Conservation (phyloP, 192 early-diverging fungal species). For the Backusella sp. region DNA sequence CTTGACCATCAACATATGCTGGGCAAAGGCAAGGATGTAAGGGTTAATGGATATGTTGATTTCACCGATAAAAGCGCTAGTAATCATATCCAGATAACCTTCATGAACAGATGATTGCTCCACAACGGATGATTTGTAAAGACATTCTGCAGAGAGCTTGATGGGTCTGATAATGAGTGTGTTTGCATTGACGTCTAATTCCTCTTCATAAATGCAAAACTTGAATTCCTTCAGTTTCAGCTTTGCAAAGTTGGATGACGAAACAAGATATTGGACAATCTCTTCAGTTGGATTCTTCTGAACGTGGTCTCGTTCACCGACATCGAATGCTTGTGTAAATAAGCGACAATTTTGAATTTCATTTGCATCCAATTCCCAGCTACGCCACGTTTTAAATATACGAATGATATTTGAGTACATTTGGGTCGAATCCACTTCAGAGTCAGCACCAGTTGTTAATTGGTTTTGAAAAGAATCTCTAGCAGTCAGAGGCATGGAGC, state of each 20-base stretch:
- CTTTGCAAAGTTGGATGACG: constrained; percentile 39
- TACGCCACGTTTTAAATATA: constrained; percentile 56
- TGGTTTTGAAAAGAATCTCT: constrained; percentile 39
- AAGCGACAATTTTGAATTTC: constrained; percentile 45
- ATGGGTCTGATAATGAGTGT: constrained; percentile 37
- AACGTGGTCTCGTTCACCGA: not conserved
- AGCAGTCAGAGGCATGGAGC: constrained; percentile 37
- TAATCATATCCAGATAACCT: constrained; percentile 47
- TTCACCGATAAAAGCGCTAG: constrained; percentile 33
- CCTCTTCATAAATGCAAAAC: constrained; percentile 50
- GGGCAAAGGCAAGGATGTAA: constrained; percentile 51
- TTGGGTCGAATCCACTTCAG: constrained; percentile 32
- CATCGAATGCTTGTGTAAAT: constrained; percentile 46
- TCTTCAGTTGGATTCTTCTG: constrained; percentile 13
- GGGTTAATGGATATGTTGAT: constrained; percentile 47
- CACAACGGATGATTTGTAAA: constrained; percentile 28
- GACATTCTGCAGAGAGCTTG: constrained; percentile 38
- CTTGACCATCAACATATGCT: constrained; percentile 56
- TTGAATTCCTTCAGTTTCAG: constrained; percentile 41
- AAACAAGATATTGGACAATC: constrained; percentile 31
- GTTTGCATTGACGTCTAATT: constrained; percentile 39
- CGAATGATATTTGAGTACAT: constrained; percentile 48
- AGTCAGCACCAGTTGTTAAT: constrained; percentile 38
- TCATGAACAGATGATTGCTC: not conserved
- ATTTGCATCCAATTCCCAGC: constrained; percentile 57